These are phyloP conservation scores for Delonix regia DNA, from an alignment of 306 rosid species.

Conservation along the genomic window DNA sequence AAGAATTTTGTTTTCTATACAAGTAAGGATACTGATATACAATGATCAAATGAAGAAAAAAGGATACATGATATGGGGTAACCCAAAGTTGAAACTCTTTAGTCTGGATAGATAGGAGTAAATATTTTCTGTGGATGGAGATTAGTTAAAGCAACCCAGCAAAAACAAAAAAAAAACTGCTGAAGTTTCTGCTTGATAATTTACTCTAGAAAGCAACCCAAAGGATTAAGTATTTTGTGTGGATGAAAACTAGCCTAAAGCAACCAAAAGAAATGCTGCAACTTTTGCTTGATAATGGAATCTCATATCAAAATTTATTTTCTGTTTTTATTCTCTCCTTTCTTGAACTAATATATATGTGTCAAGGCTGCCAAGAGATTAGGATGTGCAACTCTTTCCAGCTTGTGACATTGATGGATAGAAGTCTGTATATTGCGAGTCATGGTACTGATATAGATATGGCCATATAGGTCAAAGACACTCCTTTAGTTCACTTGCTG, in stretches of 20 bases:
- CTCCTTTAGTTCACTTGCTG: neutral
- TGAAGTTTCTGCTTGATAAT: too few species aligned
- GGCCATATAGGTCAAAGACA: neutral
- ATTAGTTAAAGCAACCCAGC: too few species aligned
- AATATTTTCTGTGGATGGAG: too few species aligned
- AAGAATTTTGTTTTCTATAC: too few species aligned
- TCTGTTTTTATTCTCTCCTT: conserved; percentile 1
- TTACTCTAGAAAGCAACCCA: neutral
- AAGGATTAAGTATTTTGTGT: conserved; percentile 7
- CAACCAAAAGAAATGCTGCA: neutral
- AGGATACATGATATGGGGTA: too few species aligned
- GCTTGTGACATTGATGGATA: neutral
- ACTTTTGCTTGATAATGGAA: conserved; percentile 12
- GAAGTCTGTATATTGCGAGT: neutral
- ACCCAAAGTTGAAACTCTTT: too few species aligned
- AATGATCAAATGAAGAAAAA: too few species aligned
- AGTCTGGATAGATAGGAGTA: too few species aligned
- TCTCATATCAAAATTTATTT: conserved; percentile 14
- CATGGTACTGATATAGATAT: neutral
- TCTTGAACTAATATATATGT: neutral
- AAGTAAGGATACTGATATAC: too few species aligned
- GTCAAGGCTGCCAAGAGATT: neutral
- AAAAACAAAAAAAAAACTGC: too few species aligned
- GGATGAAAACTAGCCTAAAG: neutral
- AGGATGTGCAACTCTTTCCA: conserved; percentile 4